A percentile compares a stretch with the other conserved stretches of the same genome.
Conservation (phyloP, 805 yeast species). For the Schizosaccharomyces lindneri region DNA sequence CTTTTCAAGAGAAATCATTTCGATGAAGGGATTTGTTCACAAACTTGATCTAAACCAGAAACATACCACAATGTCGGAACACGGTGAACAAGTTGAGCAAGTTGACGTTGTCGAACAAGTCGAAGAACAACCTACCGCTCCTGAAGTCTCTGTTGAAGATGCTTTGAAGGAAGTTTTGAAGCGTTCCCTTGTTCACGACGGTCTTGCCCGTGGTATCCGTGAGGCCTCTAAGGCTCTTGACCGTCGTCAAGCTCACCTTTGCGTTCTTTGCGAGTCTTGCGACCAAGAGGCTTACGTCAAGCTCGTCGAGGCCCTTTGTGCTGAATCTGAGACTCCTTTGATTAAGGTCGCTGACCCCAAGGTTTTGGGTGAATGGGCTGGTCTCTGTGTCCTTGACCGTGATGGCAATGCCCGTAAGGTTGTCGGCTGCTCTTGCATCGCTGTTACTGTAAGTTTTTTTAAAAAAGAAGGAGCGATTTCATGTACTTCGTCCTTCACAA, state of each 20-base stretch:
- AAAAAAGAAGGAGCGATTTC: background rate
- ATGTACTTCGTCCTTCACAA: background rate
- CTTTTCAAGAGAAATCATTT: background rate
- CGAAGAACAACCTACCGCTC: slow-evolving; percentile 54
- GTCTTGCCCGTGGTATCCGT: slow-evolving; percentile 99
- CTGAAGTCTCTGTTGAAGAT: slow-evolving; percentile 90
- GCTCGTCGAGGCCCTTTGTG: slow-evolving; percentile 97
- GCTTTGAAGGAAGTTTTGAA: slow-evolving; percentile 94
- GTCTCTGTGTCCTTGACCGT: slow-evolving; percentile 94
- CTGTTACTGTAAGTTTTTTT: slow-evolving; percentile 29
- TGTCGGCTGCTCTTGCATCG: slow-evolving; percentile 99
- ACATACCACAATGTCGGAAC: slow-evolving; percentile 41
- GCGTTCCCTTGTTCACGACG: slow-evolving; percentile 94
- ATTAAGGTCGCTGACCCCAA: slow-evolving; percentile 98
- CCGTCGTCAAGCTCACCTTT: slow-evolving; percentile 84
- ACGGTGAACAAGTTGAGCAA: slow-evolving; percentile 24
- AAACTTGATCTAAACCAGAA: background rate
- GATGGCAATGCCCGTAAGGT: slow-evolving; percentile 99
- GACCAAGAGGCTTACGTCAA: slow-evolving; percentile 91
- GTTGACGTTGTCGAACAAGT: slow-evolving; percentile 44
- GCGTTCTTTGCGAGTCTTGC: slow-evolving; percentile 93
- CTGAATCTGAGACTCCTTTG: slow-evolving; percentile 89
- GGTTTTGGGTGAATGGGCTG: slow-evolving; percentile 99
- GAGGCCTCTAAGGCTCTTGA: slow-evolving; percentile 98
- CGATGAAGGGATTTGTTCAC: background rate